A percentile compares a stretch with the other conserved stretches of the same genome.
Evolutionary conservation across 495 filamentous ascomycete species (phyloP).

Genomic region (Penicillium robsamsonii): DNA sequence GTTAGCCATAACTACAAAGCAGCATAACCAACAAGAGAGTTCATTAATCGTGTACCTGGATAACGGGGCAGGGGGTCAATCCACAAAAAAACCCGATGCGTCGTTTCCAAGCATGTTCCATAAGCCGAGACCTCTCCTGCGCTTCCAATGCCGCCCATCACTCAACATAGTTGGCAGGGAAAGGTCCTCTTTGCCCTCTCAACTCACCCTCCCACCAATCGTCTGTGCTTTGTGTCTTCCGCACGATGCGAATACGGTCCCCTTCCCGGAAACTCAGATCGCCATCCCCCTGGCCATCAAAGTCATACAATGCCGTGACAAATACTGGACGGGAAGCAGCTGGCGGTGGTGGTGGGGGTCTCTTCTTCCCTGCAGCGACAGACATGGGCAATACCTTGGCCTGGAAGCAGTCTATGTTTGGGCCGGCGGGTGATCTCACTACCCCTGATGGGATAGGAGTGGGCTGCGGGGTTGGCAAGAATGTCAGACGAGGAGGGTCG

Average conservation of each 20-base stretch:
- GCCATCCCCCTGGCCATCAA: conserved; percentile 65
- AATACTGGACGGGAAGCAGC: conserved; percentile 54
- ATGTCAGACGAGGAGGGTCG: conserved; percentile 12
- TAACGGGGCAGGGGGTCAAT: not conserved
- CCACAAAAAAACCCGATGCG: not conserved
- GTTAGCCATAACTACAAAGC: not conserved
- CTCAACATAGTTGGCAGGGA: conserved; percentile 86
- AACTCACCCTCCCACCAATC: conserved; percentile 97
- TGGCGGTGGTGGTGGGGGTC: conserved; percentile 69
- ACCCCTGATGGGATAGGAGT: conserved; percentile 19
- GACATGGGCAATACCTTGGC: conserved; percentile 19
- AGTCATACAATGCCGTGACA: conserved; percentile 80
- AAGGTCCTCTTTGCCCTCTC: conserved; percentile 68
- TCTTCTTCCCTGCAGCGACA: conserved; percentile 54
- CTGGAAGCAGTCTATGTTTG: conserved; percentile 52
- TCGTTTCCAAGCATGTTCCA: not conserved
- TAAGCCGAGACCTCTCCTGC: not conserved
- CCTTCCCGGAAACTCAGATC: conserved; percentile 83
- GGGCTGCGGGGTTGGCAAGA: conserved; percentile 12
- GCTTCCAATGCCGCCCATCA: not conserved
- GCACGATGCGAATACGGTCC: conserved; percentile 78
- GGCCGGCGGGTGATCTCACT: conserved; percentile 25
- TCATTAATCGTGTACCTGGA: not conserved
- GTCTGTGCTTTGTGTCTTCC: conserved; percentile 80
- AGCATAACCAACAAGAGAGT: not conserved